Evolutionary conservation across 2,329 filamentous ascomycete genomes (phyloP).

Genomic region (Colletotrichum limetticola): DNA sequence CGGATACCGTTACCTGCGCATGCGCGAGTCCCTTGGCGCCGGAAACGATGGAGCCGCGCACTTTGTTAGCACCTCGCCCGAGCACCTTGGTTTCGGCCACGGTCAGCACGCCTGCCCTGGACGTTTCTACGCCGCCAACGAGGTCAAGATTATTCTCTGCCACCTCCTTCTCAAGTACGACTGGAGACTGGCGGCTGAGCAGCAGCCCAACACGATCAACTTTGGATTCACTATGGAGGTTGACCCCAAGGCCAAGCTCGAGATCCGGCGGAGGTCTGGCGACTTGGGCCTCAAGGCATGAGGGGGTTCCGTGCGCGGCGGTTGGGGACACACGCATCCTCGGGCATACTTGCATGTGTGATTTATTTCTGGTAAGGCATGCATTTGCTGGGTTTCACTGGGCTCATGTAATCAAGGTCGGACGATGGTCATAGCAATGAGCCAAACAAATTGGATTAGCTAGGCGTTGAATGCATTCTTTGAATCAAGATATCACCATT

Average conservation of each 20-base stretch:
- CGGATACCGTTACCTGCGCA: conserved; percentile 23
- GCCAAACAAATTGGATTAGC: conserved; percentile 26
- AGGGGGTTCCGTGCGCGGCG: not conserved
- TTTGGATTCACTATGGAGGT: conserved; percentile 29
- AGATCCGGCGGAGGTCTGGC: conserved; percentile 27
- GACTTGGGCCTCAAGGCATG: conserved; percentile 27
- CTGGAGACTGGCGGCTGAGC: conserved; percentile 28
- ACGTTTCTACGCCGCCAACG: conserved; percentile 49
- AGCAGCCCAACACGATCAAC: not conserved
- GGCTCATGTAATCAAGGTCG: conserved; percentile 4
- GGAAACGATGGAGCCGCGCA: conserved; percentile 39
- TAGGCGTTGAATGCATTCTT: conserved; percentile 9
- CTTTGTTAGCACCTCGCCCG: conserved; percentile 43
- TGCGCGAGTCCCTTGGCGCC: conserved; percentile 29
- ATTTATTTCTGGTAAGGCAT: not conserved
- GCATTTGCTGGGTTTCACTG: not conserved
- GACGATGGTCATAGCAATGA: conserved; percentile 26
- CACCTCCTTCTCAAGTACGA: conserved; percentile 47
- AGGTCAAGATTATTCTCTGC: conserved; percentile 48
- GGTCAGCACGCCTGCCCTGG: conserved; percentile 51
- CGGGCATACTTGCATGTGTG: not conserved
- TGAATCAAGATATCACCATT: not conserved
- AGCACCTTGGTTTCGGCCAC: conserved; percentile 47
- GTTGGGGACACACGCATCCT: not conserved
- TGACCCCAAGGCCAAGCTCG: conserved; percentile 27